Evolutionary conservation across 345 rosid species (phyloP).

Genomic region (Turnera subulata): DNA sequence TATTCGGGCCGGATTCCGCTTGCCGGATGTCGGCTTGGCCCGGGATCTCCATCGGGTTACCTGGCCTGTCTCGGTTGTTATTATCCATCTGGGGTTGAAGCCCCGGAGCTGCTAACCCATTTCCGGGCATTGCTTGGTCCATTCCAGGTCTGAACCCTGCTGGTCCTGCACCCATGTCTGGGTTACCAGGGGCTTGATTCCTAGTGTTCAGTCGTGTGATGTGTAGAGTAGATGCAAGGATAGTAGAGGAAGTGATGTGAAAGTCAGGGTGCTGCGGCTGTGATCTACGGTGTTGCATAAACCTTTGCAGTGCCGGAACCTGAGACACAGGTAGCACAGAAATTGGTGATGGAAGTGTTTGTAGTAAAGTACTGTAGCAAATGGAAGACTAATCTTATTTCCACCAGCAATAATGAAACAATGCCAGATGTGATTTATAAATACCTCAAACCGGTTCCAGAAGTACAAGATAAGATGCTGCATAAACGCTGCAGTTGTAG

Average conservation of each 20-base stretch:
- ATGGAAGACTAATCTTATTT: not conserved
- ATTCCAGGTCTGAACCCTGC: slow-evolving; percentile 51
- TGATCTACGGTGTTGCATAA: slow-evolving; percentile 67
- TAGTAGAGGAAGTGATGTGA: slow-evolving; percentile 92
- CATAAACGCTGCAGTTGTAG: slow-evolving; percentile 92
- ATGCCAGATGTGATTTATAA: not conserved
- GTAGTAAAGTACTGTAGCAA: not conserved
- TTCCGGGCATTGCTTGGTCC: slow-evolving; percentile 30
- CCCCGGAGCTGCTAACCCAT: slow-evolving; percentile 23
- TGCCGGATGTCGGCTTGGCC: slow-evolving; percentile 41
- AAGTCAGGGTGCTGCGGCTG: slow-evolving; percentile 89
- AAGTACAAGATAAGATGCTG: slow-evolving; percentile 92
- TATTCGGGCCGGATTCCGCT: slow-evolving; percentile 46
- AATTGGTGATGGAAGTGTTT: not conserved
- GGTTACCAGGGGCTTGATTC: slow-evolving; percentile 46
- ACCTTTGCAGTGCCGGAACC: slow-evolving; percentile 95
- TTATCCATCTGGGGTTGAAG: slow-evolving; percentile 29
- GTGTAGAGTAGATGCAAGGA: slow-evolving; percentile 92
- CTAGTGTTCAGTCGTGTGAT: slow-evolving; percentile 75
- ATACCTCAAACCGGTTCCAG: slow-evolving; percentile 99
- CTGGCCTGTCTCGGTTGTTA: slow-evolving; percentile 23
- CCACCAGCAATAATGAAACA: no score
- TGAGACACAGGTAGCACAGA: slow-evolving; percentile 11
- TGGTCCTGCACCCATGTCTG: slow-evolving; percentile 36
- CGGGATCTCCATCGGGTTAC: slow-evolving; percentile 42